Conservation (phyloP, 192 early-diverging fungal genomes). For the Backusella sp. region DNA sequence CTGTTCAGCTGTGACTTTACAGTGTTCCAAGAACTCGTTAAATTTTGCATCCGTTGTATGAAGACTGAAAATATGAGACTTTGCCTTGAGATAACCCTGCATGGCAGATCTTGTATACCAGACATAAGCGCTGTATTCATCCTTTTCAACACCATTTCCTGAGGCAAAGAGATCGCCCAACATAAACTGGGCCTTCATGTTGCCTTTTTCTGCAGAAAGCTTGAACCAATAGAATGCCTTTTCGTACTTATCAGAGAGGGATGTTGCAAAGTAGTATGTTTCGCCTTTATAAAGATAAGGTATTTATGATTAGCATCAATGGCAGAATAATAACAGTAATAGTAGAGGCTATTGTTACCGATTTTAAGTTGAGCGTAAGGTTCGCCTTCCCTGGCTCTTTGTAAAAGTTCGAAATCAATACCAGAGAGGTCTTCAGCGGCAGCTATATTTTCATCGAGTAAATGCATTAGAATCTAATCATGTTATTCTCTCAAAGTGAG, state of each 20-base stretch:
- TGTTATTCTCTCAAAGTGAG: neutral
- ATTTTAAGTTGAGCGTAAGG: neutral
- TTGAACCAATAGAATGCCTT: neutral
- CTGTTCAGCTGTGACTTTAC: neutral
- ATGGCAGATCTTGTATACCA: neutral
- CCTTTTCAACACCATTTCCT: neutral
- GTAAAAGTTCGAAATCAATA: neutral
- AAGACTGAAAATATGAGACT: neutral
- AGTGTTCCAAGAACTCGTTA: neutral
- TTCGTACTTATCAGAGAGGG: neutral
- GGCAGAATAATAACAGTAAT: neutral
- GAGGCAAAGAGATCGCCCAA: neutral
- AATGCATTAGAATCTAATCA: neutral
- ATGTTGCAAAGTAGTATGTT: neutral
- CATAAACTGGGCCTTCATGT: neutral
- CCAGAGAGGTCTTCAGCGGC: neutral
- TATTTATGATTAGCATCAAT: neutral
- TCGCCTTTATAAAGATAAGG: neutral
- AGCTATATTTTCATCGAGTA: neutral
- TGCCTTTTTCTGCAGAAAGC: neutral
- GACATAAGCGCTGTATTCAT: neutral
- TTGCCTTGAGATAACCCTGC: neutral
- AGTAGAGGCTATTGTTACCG: neutral
- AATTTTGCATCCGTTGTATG: neutral
- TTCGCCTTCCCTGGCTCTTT: neutral